Percentiles rank a stretch among this genome's conserved stretches.
Evolutionary conservation across 2,329 filamentous ascomycete species (phyloP).

Genomic region (Cytospora piceae): DNA sequence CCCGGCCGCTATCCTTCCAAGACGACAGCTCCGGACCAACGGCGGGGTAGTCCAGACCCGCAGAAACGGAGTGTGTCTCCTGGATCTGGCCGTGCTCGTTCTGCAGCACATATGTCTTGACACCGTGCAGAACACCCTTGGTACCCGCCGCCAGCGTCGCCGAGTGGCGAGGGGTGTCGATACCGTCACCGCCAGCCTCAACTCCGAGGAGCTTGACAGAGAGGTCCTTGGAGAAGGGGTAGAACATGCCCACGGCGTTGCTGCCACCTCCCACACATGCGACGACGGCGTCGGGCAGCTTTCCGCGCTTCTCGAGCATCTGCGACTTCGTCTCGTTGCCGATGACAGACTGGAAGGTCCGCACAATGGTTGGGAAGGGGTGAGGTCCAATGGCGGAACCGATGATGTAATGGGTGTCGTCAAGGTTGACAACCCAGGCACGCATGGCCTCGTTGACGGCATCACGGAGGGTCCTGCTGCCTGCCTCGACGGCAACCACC

Average conservation of each 20-base stretch:
- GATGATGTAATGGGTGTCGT: constrained; percentile 97
- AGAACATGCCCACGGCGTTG: constrained; percentile 98
- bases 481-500: constrained; percentile 90
- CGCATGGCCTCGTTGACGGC: constrained; percentile 95
- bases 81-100: constrained; percentile 89
- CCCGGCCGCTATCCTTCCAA: constrained; percentile 90
- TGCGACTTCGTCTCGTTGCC: constrained; percentile 93
- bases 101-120: constrained; percentile 94
- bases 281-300: constrained; percentile 93
- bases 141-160: constrained; percentile 85
- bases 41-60: constrained; percentile 94
- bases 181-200: constrained; percentile 90
- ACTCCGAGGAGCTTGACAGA: constrained; percentile 89
- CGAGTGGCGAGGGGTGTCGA: constrained; percentile 83
- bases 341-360: constrained; percentile 97
- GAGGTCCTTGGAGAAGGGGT: constrained; percentile 85
- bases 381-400: constrained; percentile 97
- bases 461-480: constrained; percentile 79
- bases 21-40: constrained; percentile 89
- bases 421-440: constrained; percentile 89
- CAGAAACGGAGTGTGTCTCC: constrained; percentile 95
- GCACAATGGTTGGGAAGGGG: constrained; percentile 95
- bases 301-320: constrained; percentile 81
- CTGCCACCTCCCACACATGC: constrained; percentile 95
- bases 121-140: constrained; percentile 93